Evolutionary conservation across 495 filamentous ascomycete species (phyloP).

Genomic region (Podospora bellae-mahoneyi): DNA sequence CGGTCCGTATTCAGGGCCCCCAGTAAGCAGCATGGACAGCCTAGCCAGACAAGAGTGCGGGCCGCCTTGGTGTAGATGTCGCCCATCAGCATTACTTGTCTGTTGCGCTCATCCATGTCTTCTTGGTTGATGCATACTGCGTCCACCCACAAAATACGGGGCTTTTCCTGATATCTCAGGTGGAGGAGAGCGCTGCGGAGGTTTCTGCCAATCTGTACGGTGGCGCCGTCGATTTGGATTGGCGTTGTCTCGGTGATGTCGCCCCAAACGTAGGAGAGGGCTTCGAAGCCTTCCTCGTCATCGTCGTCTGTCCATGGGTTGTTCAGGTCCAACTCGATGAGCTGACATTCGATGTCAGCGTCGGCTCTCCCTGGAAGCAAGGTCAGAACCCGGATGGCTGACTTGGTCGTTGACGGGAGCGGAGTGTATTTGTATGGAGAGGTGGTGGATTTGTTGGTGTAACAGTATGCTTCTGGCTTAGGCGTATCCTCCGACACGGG

Average conservation of each 20-base stretch:
- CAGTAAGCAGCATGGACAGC: neutral
- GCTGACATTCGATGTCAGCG: too few relatives aligned
- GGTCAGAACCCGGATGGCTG: too few relatives aligned
- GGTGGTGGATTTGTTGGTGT: too few relatives aligned
- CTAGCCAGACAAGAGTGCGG: conserved; percentile 18
- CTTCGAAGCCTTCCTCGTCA: conserved; percentile 21
- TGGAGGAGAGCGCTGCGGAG: conserved; percentile 16
- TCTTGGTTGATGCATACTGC: conserved; percentile 26
- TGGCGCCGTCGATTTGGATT: conserved; percentile 11
- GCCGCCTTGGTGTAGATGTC: conserved; percentile 14
- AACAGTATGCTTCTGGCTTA: too few relatives aligned
- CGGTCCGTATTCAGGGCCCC: neutral
- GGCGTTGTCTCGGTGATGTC: conserved; percentile 1
- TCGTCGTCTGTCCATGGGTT: too few relatives aligned
- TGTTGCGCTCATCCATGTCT: conserved; percentile 15
- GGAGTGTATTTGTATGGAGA: too few relatives aligned
- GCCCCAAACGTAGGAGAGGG: conserved; percentile 38
- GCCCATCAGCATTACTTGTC: conserved; percentile 18
- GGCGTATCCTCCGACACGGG: too few relatives aligned
- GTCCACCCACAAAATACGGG: conserved; percentile 21
- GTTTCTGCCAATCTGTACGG: conserved; percentile 6
- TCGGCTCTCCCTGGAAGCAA: too few relatives aligned
- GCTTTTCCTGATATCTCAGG: neutral
- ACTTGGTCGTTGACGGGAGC: too few relatives aligned
- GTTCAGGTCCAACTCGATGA: too few relatives aligned